These are phyloP conservation scores for Silybum marianum DNA, from an alignment of 129 eudicot genomes.

Conservation along the genomic window DNA sequence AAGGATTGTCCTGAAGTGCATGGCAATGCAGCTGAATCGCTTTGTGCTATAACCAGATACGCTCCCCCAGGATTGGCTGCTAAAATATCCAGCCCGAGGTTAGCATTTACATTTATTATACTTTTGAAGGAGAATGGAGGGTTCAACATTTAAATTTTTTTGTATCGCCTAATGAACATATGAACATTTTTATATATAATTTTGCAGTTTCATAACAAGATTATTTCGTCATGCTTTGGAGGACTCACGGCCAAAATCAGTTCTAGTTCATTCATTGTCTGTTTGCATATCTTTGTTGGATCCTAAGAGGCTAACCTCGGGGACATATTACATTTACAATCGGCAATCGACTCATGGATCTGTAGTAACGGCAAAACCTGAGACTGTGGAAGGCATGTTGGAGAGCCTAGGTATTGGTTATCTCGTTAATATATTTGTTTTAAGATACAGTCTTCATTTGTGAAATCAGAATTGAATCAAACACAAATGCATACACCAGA, in stretches of 20 bases:
- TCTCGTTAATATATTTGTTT: neutral
- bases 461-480: neutral
- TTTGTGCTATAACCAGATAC: slow-evolving; percentile 84
- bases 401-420: slow-evolving; percentile 69
- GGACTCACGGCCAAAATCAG: slow-evolving; percentile 85
- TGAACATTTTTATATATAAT: slow-evolving; percentile 8
- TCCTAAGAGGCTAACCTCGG: slow-evolving; percentile 78
- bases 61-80: slow-evolving; percentile 89
- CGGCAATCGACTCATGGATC: slow-evolving; percentile 72
- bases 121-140: neutral
- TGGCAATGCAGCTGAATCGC: slow-evolving; percentile 96
- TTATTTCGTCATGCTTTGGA: slow-evolving; percentile 85
- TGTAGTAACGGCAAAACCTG: slow-evolving; percentile 59
- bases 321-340: slow-evolving; percentile 64
- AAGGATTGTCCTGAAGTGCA: slow-evolving; percentile 99
- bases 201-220: slow-evolving; percentile 72
- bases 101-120: slow-evolving; percentile 33
- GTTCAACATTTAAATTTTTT: neutral
- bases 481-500: neutral
- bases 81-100: slow-evolving; percentile 94
- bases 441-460: neutral
- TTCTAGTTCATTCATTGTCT: slow-evolving; percentile 75
- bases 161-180: neutral
- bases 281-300: slow-evolving; percentile 89
- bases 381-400: slow-evolving; percentile 93